These are phyloP conservation scores for Colletotrichum sidae DNA, from an alignment of 2,329 filamentous ascomycete species.

Conservation along the genomic window DNA sequence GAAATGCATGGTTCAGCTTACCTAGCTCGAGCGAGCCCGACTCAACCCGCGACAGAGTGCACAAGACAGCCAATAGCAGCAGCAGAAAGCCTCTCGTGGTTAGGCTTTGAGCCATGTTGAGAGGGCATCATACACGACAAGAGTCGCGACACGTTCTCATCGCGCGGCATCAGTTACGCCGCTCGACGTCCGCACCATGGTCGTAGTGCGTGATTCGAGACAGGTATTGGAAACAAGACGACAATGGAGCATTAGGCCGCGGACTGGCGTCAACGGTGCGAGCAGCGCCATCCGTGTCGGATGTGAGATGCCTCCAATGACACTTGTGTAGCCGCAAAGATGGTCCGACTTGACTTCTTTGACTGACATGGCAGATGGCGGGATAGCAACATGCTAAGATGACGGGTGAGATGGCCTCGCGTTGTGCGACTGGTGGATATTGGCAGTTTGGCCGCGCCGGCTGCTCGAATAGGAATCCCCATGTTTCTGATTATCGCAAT, in stretches of 20 bases:
- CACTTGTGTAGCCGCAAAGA: constrained; percentile 3
- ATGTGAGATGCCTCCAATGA: neutral
- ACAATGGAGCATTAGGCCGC: neutral
- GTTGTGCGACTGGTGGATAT: constrained; percentile 34
- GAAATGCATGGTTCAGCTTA: constrained; percentile 19
- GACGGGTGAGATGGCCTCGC: neutral
- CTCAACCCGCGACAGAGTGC: neutral
- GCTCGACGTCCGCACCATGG: neutral
- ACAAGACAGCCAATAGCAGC: too few relatives aligned
- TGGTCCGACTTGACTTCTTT: constrained; percentile 15
- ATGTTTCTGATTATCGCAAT: constrained; percentile 15
- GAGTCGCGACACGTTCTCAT: neutral
- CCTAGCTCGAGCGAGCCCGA: constrained; percentile 1
- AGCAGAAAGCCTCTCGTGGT: too few relatives aligned
- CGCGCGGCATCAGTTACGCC: neutral
- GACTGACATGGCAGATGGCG: constrained; percentile 13
- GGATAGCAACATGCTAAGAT: neutral
- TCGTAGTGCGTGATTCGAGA: constrained; percentile 9
- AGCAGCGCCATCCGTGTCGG: constrained; percentile 21
- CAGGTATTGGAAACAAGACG: neutral
- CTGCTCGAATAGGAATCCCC: constrained; percentile 13
- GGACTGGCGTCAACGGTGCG: too few relatives aligned
- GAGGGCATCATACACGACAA: too few relatives aligned
- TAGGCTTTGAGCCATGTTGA: neutral
- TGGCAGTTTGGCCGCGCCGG: constrained; percentile 4